Base-by-base conservation (phyloP, 805 yeast species). In the Ogataea parapolymorpha region DNA sequence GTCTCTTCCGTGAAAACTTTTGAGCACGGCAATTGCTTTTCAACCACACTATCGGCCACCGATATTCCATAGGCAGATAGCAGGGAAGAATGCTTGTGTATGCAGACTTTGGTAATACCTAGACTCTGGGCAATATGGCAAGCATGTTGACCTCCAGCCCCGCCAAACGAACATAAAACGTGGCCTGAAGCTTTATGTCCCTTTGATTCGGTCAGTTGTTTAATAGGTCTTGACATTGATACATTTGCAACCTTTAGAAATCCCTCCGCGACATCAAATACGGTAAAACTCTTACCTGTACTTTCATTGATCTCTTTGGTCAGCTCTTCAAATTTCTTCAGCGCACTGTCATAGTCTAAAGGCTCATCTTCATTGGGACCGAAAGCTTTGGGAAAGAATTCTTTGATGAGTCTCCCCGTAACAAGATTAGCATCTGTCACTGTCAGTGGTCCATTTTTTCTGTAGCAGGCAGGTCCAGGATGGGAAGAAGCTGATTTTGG, bases 121-220 rank as follows among this genome's bases (percentile, higher is more conserved):
- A 87, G 67, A 13, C 74, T 70, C 41, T 76, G 72, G 1, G 95
- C 95, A 23, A 87, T 79, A 5, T 85, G 79, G 33, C 76, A 80
- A 2, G 91, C 89, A 59, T 84, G 89, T 63, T 87, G 96, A 6
- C 95, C 95, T 39, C 95, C 96, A 14, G 95, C 95, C 33, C 96
- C 96, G 35, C 96, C 96, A 63, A 87, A 87, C 2, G 90, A 74
- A 2, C 88, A 91, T 42, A 87, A 65, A 38, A 80, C 66, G 57
- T 87, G 95, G 7, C 72, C 66, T 8, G 82, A 59, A 0, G 79
- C 72, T 28, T 75, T 70, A 55, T 79, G 78, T 4, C 96, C 96
- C 54, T 80, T 85, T 1, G 90, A 85, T 56, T 87, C 95, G 0
- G 95, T 86, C 37, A 87, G 64, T 23, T 82, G 79, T 43, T 95